These are phyloP conservation scores for Nakaseomyces uthaithaninus DNA, from an alignment of 1,139 yeast genomes.

Conservation along the genomic window DNA sequence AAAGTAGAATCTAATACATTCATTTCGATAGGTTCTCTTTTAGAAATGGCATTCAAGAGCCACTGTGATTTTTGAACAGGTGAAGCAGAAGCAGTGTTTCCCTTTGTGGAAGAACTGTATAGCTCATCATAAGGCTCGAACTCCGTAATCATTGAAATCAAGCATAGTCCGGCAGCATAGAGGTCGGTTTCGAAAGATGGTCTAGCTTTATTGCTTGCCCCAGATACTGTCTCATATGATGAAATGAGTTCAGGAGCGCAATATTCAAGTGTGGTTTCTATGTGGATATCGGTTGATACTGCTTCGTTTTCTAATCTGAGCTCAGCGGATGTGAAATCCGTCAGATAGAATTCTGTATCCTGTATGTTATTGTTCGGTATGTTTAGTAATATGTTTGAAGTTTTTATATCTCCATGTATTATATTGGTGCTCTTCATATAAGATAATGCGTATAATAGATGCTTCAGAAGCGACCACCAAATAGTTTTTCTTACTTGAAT, in stretches of 20 bases:
- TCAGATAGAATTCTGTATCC: conserved; percentile 11
- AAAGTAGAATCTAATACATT: conserved; percentile 50
- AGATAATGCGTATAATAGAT: conserved; percentile 11
- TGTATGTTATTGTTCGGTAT: neutral
- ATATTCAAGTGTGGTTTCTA: conserved; percentile 18
- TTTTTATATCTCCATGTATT: conserved; percentile 20
- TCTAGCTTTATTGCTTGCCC: neutral
- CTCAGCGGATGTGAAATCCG: conserved; percentile 17
- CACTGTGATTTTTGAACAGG: conserved; percentile 19
- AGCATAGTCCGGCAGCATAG: conserved; percentile 19
- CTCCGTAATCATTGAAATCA: conserved; percentile 16
- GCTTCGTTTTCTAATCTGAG: neutral
- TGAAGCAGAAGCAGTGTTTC: conserved; percentile 7
- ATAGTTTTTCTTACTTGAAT: conserved; percentile 6
- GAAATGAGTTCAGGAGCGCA: conserved; percentile 17
- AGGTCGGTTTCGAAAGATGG: conserved; percentile 14
- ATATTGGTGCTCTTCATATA: conserved; percentile 12
- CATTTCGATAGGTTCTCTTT: conserved; percentile 16
- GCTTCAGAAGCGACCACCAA: conserved; percentile 14
- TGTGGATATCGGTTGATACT: neutral
- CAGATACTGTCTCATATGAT: neutral
- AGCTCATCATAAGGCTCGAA: conserved; percentile 18
- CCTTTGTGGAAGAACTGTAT: conserved; percentile 5
- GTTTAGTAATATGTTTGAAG: conserved; percentile 16
- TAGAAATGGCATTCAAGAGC: conserved; percentile 18